Base-by-base conservation (phyloP, 2,329 filamentous ascomycete genomes). In the Aspergillus fijiensis region DNA sequence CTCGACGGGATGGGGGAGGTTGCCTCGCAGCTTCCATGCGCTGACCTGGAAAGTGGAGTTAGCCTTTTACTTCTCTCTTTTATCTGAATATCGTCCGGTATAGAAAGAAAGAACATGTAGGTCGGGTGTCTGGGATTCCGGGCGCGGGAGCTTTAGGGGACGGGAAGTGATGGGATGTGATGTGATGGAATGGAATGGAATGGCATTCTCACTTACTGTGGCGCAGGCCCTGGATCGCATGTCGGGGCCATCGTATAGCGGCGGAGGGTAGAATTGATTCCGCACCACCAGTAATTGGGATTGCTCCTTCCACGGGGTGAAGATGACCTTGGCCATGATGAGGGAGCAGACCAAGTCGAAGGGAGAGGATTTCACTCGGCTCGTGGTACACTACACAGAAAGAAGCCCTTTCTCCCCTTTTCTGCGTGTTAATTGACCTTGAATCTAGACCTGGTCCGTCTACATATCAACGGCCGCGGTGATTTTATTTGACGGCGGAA, bases 1-100 rank as follows among this genome's bases (percentile, higher is more conserved):
- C 62, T 80, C 78, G n/a, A 80, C 75, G 12, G 77, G 68, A 62
- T 80, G 78, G 9, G 78, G 78, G 4, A 80, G 69, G 64, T 76
- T 78, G 19, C 77, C 78, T 42, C 77, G 74, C 23, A 78, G 50
- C 59, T 80, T 80, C 78, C 78, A 80, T 2, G 72, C 74, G 59
- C 69, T 73, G n/a, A 80, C 76, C 78, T 80, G 19, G 47, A 10
- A 7, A 21, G 10, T 4, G 33, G 7, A 48, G 31, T 49, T 39
- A 49, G 33, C 60, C 60, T 35, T 49, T 59, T 19, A 47, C 33
- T 16, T 12, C 14, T 35, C 33, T 16, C 4, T 35, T 14, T 6
- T 5, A 23, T 3, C 4, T 3, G 4, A 4, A 4, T 23, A 23
- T 23, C 23, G 3, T 23, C 23, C 23, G 4, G 23, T 23, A 23